A percentile compares a stretch with the other conserved stretches of the same genome.
These are phyloP conservation scores for Penicillium daleae DNA, from an alignment of 495 filamentous ascomycete species.

Conservation along the genomic window DNA sequence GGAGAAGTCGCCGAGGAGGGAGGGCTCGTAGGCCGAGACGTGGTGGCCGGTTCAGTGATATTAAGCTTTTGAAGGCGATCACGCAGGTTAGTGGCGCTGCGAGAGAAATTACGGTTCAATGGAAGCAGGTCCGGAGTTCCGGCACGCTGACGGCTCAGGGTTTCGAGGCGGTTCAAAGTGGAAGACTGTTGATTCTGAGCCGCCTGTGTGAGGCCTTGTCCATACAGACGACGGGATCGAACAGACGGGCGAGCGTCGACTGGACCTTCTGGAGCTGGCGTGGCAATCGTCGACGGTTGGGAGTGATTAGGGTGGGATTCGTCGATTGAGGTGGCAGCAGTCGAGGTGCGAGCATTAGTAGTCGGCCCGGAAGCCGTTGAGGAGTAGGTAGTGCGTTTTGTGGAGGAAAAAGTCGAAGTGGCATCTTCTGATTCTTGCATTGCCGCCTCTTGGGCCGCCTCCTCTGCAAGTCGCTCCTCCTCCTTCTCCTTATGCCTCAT, in stretches of 20 bases:
- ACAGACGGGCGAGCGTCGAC: conserved; percentile 42
- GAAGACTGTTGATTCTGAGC: conserved; percentile 80
- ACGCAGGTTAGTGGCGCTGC: conserved; percentile 59
- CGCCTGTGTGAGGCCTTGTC: conserved; percentile 79
- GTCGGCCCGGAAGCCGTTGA: conserved; percentile 79
- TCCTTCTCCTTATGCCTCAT: conserved; percentile 64
- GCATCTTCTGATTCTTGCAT: conserved; percentile 58
- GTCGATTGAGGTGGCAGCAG: conserved; percentile 89
- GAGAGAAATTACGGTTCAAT: conserved; percentile 48
- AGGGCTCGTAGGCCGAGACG: conserved; percentile 56
- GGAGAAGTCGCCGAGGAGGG: conserved; percentile 46
- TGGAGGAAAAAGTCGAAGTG: conserved; percentile 65
- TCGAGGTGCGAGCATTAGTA: conserved; percentile 73
- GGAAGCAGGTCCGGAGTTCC: conserved; percentile 44
- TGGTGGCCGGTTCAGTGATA: conserved; percentile 41
- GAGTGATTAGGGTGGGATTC: conserved; percentile 65
- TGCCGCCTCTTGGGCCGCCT: conserved; percentile 27
- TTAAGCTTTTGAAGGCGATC: conserved; percentile 59
- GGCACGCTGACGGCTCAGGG: conserved; percentile 59
- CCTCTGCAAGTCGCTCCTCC: conserved; percentile 45
- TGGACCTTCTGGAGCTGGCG: conserved; percentile 25
- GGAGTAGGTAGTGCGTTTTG: conserved; percentile 81
- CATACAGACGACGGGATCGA: conserved; percentile 80
- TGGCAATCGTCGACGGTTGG: conserved; percentile 31
- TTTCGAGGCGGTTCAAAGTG: conserved; percentile 77